Conservation (phyloP, 1,139 yeast species). For the Eremothecium gossypii region DNA sequence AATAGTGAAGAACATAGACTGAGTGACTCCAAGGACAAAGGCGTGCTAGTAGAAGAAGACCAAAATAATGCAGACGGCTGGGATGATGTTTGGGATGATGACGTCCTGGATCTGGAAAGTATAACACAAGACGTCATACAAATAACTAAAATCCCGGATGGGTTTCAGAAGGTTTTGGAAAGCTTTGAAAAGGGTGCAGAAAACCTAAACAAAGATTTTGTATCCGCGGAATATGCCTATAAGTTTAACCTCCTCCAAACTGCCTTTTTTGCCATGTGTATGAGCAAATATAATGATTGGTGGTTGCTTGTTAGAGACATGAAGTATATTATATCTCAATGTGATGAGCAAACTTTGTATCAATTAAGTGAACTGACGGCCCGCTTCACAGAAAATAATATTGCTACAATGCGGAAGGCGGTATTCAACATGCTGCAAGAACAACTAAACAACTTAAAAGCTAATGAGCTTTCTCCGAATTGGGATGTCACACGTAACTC, state of each 20-base stretch:
- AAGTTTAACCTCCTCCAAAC: conserved; percentile 27
- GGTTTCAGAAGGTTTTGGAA: conserved; percentile 9
- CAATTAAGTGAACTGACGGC: conserved; percentile 19
- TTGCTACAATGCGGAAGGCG: conserved; percentile 15
- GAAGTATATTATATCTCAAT: conserved; percentile 10
- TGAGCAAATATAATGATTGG: conserved; percentile 22
- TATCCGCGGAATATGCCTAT: conserved; percentile 9
- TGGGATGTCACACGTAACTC: conserved; percentile 18
- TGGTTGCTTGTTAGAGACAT: conserved; percentile 24
- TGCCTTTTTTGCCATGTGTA: conserved; percentile 20
- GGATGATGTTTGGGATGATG: conserved; percentile 26
- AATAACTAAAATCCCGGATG: conserved; percentile 11
- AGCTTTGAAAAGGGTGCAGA: conserved; percentile 14
- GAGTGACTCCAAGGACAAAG: conserved; percentile 2
- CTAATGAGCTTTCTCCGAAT: conserved; percentile 19
- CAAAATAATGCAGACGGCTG: conserved; percentile 18
- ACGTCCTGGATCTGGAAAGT: conserved; percentile 10
- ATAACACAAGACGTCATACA: conserved; percentile 1
- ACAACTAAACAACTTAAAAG: conserved; percentile 17
- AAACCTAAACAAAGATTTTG: conserved; percentile 9
- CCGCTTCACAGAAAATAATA: conserved; percentile 15
- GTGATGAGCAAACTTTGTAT: conserved; percentile 6
- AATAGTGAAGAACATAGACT: conserved; percentile 9
- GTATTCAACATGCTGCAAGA: conserved; percentile 10
- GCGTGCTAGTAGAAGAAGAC: background rate